phyloP scores from a whole-genome alignment of 192 early-diverging fungal genomes.

The Dimargaris verticillata region DNA sequence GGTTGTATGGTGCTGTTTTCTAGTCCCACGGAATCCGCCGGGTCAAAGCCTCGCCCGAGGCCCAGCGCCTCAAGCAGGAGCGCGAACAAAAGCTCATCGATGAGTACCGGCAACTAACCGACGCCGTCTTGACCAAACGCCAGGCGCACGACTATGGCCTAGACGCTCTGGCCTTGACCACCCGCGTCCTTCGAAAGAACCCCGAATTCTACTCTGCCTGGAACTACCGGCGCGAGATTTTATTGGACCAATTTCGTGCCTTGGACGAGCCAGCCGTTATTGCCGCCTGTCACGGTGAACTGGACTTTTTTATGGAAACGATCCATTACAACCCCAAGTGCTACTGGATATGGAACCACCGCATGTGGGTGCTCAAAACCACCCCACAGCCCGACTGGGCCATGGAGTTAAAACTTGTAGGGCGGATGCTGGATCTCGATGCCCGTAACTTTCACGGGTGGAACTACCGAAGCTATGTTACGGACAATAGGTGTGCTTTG shows the following conservation, averaged over 20 bases:
- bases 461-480: constrained; percentile 87
- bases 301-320: constrained; percentile 55
- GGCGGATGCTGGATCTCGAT: constrained; percentile 69
- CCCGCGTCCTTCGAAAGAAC: constrained; percentile 56
- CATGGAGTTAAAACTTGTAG: constrained; percentile 57
- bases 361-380: constrained; percentile 69
- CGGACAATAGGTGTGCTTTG: constrained; percentile 21
- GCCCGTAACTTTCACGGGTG: constrained; percentile 96
- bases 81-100: constrained; percentile 1
- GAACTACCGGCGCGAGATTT: constrained; percentile 73
- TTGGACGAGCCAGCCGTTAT: constrained; percentile 24
- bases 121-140: neutral
- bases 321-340: constrained; percentile 76
- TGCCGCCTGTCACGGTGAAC: constrained; percentile 38
- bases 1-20: too few relatives aligned
- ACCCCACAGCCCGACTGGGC: constrained; percentile 66
- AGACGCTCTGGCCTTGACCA: constrained; percentile 46
- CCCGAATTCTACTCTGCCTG: constrained; percentile 90
- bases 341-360: constrained; percentile 97
- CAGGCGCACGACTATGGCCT: constrained; percentile 12
- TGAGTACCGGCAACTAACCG: neutral
- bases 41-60: constrained; percentile 2
- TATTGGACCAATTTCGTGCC: constrained; percentile 20
- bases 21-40: constrained; percentile 9
- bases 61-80: constrained; percentile 1